Conservation (phyloP, 2,329 filamentous ascomycete species). For the Tolypocladium pustulatum region DNA sequence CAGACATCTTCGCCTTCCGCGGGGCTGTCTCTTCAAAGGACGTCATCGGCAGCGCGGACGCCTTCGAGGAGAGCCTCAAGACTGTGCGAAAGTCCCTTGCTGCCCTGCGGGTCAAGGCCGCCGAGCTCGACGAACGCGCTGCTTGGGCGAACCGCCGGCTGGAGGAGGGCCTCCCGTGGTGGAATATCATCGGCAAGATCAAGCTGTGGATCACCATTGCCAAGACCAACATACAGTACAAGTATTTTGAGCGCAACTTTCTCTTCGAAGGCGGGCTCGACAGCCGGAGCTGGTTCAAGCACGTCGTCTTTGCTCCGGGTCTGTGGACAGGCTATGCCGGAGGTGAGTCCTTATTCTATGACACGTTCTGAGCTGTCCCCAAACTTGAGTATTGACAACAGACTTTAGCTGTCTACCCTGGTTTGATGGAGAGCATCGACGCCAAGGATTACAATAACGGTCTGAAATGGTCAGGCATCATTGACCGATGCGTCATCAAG, state of each 20-base stretch:
- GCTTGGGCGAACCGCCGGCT: conserved; percentile 30
- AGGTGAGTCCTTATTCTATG: conserved; percentile 33
- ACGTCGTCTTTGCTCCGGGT: conserved; percentile 85
- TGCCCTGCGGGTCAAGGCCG: conserved; percentile 27
- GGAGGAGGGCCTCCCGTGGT: conserved; percentile 59
- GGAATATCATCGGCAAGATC: conserved; percentile 60
- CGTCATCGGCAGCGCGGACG: conserved; percentile 22
- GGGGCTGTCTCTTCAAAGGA: conserved; percentile 12
- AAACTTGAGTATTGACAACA: background rate
- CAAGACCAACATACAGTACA: conserved; percentile 69
- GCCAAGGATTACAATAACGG: conserved; percentile 47
- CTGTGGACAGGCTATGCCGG: conserved; percentile 87
- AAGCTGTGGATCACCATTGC: conserved; percentile 53
- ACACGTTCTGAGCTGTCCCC: background rate
- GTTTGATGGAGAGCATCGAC: conserved; percentile 52
- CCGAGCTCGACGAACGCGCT: conserved; percentile 34
- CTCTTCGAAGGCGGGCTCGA: conserved; percentile 68
- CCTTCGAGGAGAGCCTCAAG: conserved; percentile 28
- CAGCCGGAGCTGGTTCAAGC: conserved; percentile 80
- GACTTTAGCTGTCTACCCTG: conserved; percentile 46
- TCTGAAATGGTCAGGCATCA: conserved; percentile 48
- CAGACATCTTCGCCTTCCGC: conserved; percentile 19
- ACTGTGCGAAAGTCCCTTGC: conserved; percentile 26
- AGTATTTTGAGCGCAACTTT: conserved; percentile 72
- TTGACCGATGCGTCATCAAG: conserved; percentile 36